These are phyloP conservation scores for Aspergillus glaucus DNA, from an alignment of 2,329 filamentous ascomycete genomes.

Conservation along the genomic window DNA sequence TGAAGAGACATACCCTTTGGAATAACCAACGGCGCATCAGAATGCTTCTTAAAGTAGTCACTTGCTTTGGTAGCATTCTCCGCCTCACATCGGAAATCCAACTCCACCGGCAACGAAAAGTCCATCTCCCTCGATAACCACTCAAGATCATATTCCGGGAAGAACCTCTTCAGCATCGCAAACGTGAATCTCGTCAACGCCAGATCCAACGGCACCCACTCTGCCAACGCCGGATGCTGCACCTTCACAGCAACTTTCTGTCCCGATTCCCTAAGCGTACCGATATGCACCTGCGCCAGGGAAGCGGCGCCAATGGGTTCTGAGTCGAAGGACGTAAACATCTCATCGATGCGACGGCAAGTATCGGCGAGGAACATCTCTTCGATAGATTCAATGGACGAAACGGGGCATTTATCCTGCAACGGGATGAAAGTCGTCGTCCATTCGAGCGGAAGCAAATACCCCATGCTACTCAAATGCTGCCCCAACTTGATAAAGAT, in stretches of 20 bases:
- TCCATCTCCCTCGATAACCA: constrained; percentile 96
- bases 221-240: constrained; percentile 81
- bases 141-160: constrained; percentile 94
- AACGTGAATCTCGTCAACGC: constrained; percentile 85
- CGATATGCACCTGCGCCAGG: constrained; percentile 88
- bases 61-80: constrained; percentile 73
- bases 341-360: constrained; percentile 67
- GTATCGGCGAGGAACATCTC: constrained; percentile 83
- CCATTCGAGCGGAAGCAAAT: constrained; percentile 85
- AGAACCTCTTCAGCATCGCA: constrained; percentile 80
- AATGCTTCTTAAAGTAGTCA: constrained; percentile 70
- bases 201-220: constrained; percentile 86
- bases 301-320: constrained; percentile 87
- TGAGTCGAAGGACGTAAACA: constrained; percentile 77
- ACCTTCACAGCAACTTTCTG: constrained; percentile 93
- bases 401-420: constrained; percentile 92
- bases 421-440: constrained; percentile 91
- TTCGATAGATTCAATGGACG: constrained; percentile 78
- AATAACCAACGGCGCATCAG: constrained; percentile 74
- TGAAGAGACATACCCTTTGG: constrained; percentile 50
- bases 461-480: constrained; percentile 93
- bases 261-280: constrained; percentile 71
- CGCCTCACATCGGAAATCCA: constrained; percentile 83
- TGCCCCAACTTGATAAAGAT: constrained; percentile 98
- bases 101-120: constrained; percentile 76